Evolutionary conservation across 306 rosid genomes (phyloP).

Genomic region (Prunus fruticosa): DNA sequence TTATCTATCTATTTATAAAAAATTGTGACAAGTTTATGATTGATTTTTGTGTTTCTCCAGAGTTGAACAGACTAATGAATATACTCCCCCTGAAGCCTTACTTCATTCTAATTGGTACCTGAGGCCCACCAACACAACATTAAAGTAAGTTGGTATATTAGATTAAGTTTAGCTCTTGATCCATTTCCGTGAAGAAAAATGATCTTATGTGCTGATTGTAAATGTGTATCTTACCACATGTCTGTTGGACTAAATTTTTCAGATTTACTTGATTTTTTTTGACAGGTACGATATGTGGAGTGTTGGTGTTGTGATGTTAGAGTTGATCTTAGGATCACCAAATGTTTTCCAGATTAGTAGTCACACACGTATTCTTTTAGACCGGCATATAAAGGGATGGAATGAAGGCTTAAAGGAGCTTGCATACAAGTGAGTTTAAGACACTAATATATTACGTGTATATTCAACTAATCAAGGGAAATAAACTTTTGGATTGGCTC

Average conservation of each 20-base stretch:
- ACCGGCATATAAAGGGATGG: slow-evolving; percentile 88
- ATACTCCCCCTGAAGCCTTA: slow-evolving; percentile 90
- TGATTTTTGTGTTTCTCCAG: slow-evolving; percentile 39
- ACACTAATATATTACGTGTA: neutral
- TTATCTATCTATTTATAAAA: slow-evolving; percentile 1
- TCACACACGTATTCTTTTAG: slow-evolving; percentile 74
- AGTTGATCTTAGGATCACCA: slow-evolving; percentile 83
- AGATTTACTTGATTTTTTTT: slow-evolving; percentile 16
- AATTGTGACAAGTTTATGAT: slow-evolving; percentile 3
- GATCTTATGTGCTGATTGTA: neutral
- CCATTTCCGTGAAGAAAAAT: slow-evolving; percentile 10
- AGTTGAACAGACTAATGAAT: slow-evolving; percentile 86
- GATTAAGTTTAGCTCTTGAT: slow-evolving; percentile 17
- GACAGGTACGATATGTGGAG: slow-evolving; percentile 98
- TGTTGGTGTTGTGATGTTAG: slow-evolving; percentile 91
- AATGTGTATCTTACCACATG: neutral
- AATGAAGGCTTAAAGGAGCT: slow-evolving; percentile 76
- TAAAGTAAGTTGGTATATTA: slow-evolving; percentile 61
- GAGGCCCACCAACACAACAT: slow-evolving; percentile 56
- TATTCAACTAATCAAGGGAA: neutral
- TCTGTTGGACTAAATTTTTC: slow-evolving; percentile 3
- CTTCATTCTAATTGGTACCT: slow-evolving; percentile 82
- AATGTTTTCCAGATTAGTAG: slow-evolving; percentile 74
- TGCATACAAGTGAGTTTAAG: slow-evolving; percentile 69
- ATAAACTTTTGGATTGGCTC: neutral